Percentiles rank a stretch among this genome's conserved stretches.
Evolutionary conservation across 441 rosid genomes (phyloP).

Genomic region (Populus trichocarpa): DNA sequence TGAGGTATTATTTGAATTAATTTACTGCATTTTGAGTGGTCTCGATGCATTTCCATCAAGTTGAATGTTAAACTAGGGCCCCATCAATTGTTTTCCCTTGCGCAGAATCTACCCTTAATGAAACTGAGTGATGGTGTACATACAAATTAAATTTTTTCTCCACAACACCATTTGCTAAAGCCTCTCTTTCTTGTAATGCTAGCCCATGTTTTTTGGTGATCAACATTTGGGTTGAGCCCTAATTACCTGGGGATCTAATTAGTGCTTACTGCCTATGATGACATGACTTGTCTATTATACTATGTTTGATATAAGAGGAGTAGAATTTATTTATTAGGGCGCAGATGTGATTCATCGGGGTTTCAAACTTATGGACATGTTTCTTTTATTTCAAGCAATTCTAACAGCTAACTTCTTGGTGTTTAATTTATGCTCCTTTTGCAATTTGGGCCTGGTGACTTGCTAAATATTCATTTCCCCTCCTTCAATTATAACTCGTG

Average conservation of each 20-base stretch:
- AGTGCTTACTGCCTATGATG: background rate
- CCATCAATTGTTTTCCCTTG: background rate
- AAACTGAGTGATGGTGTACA: background rate
- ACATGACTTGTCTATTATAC: background rate
- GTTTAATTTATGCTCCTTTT: background rate
- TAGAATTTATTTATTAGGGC: background rate
- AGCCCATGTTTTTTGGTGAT: background rate
- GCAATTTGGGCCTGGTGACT: background rate
- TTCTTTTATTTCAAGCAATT: background rate
- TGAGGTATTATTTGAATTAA: slow-evolving; percentile 52
- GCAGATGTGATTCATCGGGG: background rate
- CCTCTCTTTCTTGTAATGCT: background rate
- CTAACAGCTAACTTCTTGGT: background rate
- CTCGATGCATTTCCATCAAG: slow-evolving; percentile 2
- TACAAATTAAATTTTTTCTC: too few species aligned
- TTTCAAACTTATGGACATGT: background rate
- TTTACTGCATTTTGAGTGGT: slow-evolving; percentile 5
- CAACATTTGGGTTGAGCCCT: background rate
- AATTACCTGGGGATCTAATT: background rate
- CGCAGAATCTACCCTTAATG: background rate
- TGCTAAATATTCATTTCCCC: background rate
- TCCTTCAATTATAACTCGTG: background rate
- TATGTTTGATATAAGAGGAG: background rate
- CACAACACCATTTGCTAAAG: background rate
- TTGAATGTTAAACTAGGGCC: background rate